phyloP scores from a whole-genome alignment of 2,329 filamentous ascomycete species.

The Elsinoe arachidis region DNA sequence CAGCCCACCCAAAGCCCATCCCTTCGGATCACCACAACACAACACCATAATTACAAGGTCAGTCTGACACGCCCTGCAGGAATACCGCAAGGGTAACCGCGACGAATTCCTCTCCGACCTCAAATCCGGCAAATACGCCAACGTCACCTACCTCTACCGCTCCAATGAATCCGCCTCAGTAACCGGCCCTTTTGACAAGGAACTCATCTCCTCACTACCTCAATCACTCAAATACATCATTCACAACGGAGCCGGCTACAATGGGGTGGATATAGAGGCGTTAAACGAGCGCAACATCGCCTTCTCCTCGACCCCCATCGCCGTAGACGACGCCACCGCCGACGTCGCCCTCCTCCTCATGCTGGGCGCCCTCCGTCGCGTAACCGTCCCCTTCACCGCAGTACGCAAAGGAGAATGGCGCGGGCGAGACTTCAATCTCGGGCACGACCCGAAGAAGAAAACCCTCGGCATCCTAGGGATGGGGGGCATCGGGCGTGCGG shows the following conservation, averaged over 20 bases:
- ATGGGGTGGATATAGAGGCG: constrained; percentile 29
- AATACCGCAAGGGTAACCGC: constrained; percentile 46
- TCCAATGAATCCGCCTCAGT: constrained; percentile 47
- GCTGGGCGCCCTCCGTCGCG: constrained; percentile 43
- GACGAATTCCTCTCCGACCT: constrained; percentile 49
- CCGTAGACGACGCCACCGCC: constrained; percentile 44
- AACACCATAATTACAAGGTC: background rate
- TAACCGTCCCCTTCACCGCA: constrained; percentile 39
- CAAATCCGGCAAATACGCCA: constrained; percentile 46
- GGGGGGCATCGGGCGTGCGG: constrained; percentile 50
- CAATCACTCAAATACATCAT: constrained; percentile 36
- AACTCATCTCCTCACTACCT: constrained; percentile 35
- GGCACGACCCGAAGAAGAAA: constrained; percentile 46
- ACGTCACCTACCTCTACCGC: constrained; percentile 49
- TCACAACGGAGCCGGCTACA: constrained; percentile 36
- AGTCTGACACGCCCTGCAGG: constrained; percentile 26
- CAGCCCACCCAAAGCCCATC: background rate
- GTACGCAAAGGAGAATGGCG: constrained; percentile 39
- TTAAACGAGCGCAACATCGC: constrained; percentile 31
- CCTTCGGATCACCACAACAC: background rate
- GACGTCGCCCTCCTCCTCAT: constrained; percentile 43
- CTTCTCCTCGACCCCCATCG: constrained; percentile 40
- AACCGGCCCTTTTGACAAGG: constrained; percentile 39
- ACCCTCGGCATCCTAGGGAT: constrained; percentile 50
- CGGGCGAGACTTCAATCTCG: constrained; percentile 38